Evolutionary conservation across 176 grass and related monocot species (phyloP).

Genomic region (Thinopyrum elongatum): DNA sequence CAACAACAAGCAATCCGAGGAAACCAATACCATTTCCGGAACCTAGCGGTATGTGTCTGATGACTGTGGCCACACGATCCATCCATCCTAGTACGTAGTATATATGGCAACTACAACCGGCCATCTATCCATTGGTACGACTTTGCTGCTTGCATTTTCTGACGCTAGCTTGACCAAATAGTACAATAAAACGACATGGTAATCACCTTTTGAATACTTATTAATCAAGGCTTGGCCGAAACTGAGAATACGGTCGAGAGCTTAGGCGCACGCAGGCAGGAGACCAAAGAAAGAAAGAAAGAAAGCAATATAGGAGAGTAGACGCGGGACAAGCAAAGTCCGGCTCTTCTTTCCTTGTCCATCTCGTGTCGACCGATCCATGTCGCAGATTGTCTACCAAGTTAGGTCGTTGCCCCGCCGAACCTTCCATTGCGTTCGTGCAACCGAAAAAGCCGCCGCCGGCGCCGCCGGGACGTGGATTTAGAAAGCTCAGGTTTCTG

Average conservation of each 20-base stretch:
- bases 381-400: not conserved
- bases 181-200: not conserved
- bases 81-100: not conserved
- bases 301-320: not conserved
- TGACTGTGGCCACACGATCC: not conserved
- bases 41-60: not conserved
- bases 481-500: no score
- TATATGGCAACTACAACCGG: not conserved
- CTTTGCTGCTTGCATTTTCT: not conserved
- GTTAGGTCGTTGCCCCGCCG: not conserved
- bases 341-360: not conserved
- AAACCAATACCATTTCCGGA: not conserved
- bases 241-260: not conserved
- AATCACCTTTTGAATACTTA: no score
- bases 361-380: not conserved
- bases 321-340: conserved; percentile 13
- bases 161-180: not conserved
- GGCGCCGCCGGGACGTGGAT: no score
- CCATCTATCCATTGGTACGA: not conserved
- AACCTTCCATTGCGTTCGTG: not conserved
- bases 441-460: conserved; percentile 5
- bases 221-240: not conserved
- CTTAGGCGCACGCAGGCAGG: not conserved
- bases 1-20: not conserved
- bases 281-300: not conserved